A percentile compares a stretch with the other conserved stretches of the same genome.
Evolutionary conservation across 2,329 filamentous ascomycete genomes (phyloP).

Genomic region (Aspergillus neotritici): DNA sequence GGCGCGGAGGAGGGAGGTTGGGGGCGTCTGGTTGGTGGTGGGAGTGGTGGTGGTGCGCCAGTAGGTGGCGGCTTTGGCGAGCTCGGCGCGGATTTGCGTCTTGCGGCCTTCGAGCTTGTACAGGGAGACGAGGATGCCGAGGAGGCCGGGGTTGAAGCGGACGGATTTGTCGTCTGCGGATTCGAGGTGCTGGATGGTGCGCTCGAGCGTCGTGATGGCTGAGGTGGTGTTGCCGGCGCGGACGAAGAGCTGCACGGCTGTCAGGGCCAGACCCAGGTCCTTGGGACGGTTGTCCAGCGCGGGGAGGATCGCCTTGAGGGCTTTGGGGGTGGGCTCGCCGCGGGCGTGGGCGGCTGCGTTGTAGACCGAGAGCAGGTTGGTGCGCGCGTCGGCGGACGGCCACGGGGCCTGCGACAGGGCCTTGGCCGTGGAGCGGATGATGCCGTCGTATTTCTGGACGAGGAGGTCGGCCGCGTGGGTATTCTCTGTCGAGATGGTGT

Average conservation of each 20-base stretch:
- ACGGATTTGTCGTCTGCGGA: slow-evolving; percentile 58
- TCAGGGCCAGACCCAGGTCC: slow-evolving; percentile 74
- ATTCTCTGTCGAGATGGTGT: slow-evolving; percentile 50
- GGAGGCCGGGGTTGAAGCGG: slow-evolving; percentile 76
- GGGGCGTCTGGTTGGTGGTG: slow-evolving; percentile 53
- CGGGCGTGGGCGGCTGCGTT: slow-evolving; percentile 68
- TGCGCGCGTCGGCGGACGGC: slow-evolving; percentile 46
- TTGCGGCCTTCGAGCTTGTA: slow-evolving; percentile 72
- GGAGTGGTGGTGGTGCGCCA: slow-evolving; percentile 67
- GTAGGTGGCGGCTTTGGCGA: slow-evolving; percentile 72
- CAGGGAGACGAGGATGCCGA: slow-evolving; percentile 72
- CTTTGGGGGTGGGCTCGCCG: slow-evolving; percentile 57
- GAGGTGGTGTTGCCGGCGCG: slow-evolving; percentile 64
- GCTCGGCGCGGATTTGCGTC: slow-evolving; percentile 62
- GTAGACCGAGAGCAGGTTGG: slow-evolving; percentile 56
- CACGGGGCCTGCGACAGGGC: slow-evolving; percentile 44
- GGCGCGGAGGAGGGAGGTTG: slow-evolving; percentile 67
- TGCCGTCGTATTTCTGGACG: slow-evolving; percentile 55
- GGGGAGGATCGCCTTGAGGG: slow-evolving; percentile 63
- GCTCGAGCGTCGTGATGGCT: slow-evolving; percentile 69
- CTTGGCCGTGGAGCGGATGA: slow-evolving; percentile 51
- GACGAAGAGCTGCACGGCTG: slow-evolving; percentile 75
- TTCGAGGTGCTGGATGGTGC: slow-evolving; percentile 68
- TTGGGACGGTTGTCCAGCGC: slow-evolving; percentile 68
- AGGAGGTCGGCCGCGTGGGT: slow-evolving; percentile 53